Base-by-base conservation (phyloP, 345 rosid species). In the Eucalyptus sideroxylon region DNA sequence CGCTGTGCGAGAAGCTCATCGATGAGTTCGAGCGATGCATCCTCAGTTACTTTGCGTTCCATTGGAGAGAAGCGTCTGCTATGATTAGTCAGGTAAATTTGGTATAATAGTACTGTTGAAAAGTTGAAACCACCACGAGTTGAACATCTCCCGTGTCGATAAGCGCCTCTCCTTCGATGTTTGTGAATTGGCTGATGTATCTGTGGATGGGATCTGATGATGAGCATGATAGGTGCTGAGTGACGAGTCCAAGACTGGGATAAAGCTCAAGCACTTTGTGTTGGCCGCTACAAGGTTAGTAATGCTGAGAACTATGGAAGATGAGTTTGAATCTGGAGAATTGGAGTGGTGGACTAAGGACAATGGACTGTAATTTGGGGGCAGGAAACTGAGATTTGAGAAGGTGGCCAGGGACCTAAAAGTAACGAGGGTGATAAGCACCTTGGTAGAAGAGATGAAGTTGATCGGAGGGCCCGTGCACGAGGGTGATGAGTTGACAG, bases 251-350 rank as follows among this genome's bases (percentile, higher is more conserved):
- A 94, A 94, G 85, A 93, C 91, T 86, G 86, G 92, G 87, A 92
- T 93, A 88, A 97, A 95, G 94, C 92, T 98, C 42, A 98, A 95
- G 88, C 92, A 91, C 86, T 91, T 95, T 30, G 92, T 96, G 77
- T 95, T 97, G 96, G 96, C 98, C 90, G 99, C 99, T 16, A 97
- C 99, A 88, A 96, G 99, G 99, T 96, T 87, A 62, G 65, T 53
- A 77, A 37, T 77, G 47, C 83, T 77, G 83, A 37, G 26, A 72
- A 37, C 26, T 77, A 77, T 37, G 45, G 23, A 40, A 40, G 83
- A 77, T 72, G 82, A 72, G 45, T 37, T 37, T 37, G 83, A 19
- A 34, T 37, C 23, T 77, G 45, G 83, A 77, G 83, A 77, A 2
- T 11, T 77, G 9, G 45, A 37, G 45, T 37, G 47, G 26, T 37